Conservation (phyloP, 106 monocot species). For the Chionographis japonica region DNA sequence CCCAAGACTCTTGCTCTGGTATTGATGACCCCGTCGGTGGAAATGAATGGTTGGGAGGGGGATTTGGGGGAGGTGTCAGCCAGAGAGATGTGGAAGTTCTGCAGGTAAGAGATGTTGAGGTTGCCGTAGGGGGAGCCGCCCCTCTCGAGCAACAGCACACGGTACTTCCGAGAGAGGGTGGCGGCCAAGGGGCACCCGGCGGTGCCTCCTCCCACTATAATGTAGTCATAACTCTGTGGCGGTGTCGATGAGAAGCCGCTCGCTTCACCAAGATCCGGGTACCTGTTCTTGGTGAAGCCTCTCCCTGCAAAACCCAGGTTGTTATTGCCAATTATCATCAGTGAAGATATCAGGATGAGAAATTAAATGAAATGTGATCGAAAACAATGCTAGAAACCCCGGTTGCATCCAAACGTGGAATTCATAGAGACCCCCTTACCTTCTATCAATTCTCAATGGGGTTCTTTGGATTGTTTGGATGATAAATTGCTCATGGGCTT, state of each 20-base stretch:
- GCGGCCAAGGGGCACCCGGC: slow-evolving; percentile 74
- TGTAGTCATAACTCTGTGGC: slow-evolving; percentile 41
- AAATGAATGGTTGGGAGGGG: slow-evolving; percentile 57
- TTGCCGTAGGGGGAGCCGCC: slow-evolving; percentile 75
- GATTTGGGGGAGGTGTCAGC: slow-evolving; percentile 47
- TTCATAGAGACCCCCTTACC: no score
- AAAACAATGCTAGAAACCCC: no score
- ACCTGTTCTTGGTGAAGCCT: slow-evolving; percentile 5
- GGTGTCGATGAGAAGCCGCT: slow-evolving; percentile 35
- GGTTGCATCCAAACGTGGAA: no score
- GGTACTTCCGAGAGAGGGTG: slow-evolving; percentile 58
- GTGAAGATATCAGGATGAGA: neutral
- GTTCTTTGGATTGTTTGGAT: no score
- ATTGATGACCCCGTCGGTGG: slow-evolving; percentile 77
- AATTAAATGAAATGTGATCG: no score
- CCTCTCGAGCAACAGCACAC: slow-evolving; percentile 57
- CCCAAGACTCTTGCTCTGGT: slow-evolving; percentile 61
- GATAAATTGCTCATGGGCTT: no score
- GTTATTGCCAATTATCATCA: no score
- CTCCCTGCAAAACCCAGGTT: slow-evolving; percentile 16
- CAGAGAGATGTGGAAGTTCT: slow-evolving; percentile 60
- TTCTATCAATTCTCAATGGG: no score
- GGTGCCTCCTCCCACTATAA: slow-evolving; percentile 69
- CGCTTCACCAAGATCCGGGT: slow-evolving; percentile 30
- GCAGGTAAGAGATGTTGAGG: slow-evolving; percentile 40